A percentile compares a stretch with the other conserved stretches of the same genome.
These are phyloP conservation scores for Hydnomerulius pinastri DNA, from an alignment of 768 basidiomycete species.

Conservation along the genomic window DNA sequence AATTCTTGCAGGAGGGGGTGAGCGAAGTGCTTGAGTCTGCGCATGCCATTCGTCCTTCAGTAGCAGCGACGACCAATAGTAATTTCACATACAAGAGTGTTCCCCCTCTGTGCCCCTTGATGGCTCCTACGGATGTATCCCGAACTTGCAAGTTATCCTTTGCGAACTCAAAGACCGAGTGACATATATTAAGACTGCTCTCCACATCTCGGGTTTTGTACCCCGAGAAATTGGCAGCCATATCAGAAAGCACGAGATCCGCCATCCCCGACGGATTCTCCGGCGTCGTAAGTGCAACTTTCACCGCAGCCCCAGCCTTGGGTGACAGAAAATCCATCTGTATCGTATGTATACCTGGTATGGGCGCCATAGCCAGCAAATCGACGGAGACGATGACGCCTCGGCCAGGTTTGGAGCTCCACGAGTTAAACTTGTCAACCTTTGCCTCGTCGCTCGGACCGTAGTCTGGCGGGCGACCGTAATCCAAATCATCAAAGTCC, in stretches of 20 bases:
- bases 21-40: slow-evolving; percentile 82
- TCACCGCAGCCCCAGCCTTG: slow-evolving; percentile 47
- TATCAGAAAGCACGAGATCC: slow-evolving; percentile 86
- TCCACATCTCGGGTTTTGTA: slow-evolving; percentile 65
- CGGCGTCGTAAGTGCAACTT: slow-evolving; percentile 34
- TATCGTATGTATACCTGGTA: slow-evolving; percentile 72
- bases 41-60: neutral
- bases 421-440: slow-evolving; percentile 3
- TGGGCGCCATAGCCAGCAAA: slow-evolving; percentile 67
- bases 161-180: slow-evolving; percentile 73
- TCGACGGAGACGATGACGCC: slow-evolving; percentile 77
- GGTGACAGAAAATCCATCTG: slow-evolving; percentile 78
- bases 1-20: slow-evolving; percentile 76
- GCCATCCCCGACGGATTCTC: slow-evolving; percentile 46
- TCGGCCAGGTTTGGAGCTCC: slow-evolving; percentile 29
- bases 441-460: neutral
- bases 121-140: slow-evolving; percentile 41
- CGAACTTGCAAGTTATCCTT: slow-evolving; percentile 50
- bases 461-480: neutral
- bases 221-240: slow-evolving; percentile 85
- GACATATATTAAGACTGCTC: slow-evolving; percentile 70
- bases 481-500: neutral
- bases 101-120: slow-evolving; percentile 42
- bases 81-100: slow-evolving; percentile 50
- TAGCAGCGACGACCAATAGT: neutral